These are phyloP conservation scores for Bipolaris bicolor DNA, from an alignment of 2,329 filamentous ascomycete genomes.

Conservation along the genomic window DNA sequence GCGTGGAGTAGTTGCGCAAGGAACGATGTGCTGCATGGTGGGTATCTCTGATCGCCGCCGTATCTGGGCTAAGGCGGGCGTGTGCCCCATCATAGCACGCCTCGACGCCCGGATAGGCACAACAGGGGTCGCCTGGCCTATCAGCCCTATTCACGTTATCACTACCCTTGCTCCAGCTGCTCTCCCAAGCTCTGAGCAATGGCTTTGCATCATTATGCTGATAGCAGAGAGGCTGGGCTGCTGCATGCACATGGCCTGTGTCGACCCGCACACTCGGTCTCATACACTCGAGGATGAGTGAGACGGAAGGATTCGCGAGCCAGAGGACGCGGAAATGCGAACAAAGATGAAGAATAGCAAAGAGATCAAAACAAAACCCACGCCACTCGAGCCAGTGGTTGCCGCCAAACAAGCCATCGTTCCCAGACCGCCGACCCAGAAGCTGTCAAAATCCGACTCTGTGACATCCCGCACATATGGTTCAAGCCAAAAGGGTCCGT, in stretches of 20 bases:
- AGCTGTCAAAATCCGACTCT: too few species aligned
- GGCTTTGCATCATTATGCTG: constrained; percentile 19
- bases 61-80: constrained; percentile 8
- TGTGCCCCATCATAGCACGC: neutral
- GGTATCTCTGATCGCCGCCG: constrained; percentile 9
- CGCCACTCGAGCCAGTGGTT: constrained; percentile 1
- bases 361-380: neutral
- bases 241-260: neutral
- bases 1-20: neutral
- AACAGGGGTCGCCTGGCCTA: constrained; percentile 20
- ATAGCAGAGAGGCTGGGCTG: constrained; percentile 12
- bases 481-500: constrained; percentile 19
- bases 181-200: constrained; percentile 14
- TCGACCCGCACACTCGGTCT: neutral
- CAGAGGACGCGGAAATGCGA: neutral
- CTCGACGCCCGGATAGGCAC: neutral
- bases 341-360: constrained; percentile 3
- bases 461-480: constrained; percentile 38
- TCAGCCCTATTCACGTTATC: constrained; percentile 26
- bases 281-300: too few species aligned
- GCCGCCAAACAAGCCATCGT: neutral
- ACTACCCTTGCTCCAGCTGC: constrained; percentile 11
- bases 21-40: constrained; percentile 6
- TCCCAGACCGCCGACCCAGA: constrained; percentile 1
- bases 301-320: too few species aligned